phyloP scores from a whole-genome alignment of 1,139 yeast species.

The Lodderomyces parapsilosis region DNA sequence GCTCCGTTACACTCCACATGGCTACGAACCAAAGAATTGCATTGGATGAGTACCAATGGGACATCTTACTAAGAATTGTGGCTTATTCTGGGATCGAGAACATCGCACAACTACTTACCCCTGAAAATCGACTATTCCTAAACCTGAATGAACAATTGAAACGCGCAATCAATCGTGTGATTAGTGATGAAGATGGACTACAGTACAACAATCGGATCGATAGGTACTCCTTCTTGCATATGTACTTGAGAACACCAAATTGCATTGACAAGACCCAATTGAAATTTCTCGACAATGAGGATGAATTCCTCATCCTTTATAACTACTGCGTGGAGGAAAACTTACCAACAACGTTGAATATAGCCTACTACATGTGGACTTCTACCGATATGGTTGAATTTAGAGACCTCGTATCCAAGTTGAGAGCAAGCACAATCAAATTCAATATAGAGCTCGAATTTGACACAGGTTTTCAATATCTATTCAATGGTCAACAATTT shows the following conservation, averaged over 20 bases:
- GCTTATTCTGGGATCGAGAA: slow-evolving; percentile 9
- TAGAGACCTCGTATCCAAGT: slow-evolving; percentile 9
- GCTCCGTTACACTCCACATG: neutral
- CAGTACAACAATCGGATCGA: slow-evolving; percentile 15
- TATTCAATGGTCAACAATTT: slow-evolving; percentile 14
- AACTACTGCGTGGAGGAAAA: slow-evolving; percentile 8
- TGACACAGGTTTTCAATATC: slow-evolving; percentile 18
- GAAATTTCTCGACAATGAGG: slow-evolving; percentile 8
- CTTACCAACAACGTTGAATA: slow-evolving; percentile 14
- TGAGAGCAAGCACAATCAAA: neutral
- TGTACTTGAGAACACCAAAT: slow-evolving; percentile 16
- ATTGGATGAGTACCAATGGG: slow-evolving; percentile 11
- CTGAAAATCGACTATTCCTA: slow-evolving; percentile 9
- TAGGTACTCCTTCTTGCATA: slow-evolving; percentile 15
- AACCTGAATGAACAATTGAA: slow-evolving; percentile 8
- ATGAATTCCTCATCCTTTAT: slow-evolving; percentile 5
- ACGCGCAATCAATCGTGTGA: slow-evolving; percentile 9
- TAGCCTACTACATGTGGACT: slow-evolving; percentile 23
- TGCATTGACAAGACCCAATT: slow-evolving; percentile 13
- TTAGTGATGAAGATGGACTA: slow-evolving; percentile 8
- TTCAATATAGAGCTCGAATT: slow-evolving; percentile 22
- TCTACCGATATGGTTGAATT: slow-evolving; percentile 19
- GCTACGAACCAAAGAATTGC: neutral
- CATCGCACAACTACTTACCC: slow-evolving; percentile 8
- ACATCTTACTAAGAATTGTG: slow-evolving; percentile 11